phyloP scores from a whole-genome alignment of 1,284 basidiomycete genomes.

The Puccinia novopanici region DNA sequence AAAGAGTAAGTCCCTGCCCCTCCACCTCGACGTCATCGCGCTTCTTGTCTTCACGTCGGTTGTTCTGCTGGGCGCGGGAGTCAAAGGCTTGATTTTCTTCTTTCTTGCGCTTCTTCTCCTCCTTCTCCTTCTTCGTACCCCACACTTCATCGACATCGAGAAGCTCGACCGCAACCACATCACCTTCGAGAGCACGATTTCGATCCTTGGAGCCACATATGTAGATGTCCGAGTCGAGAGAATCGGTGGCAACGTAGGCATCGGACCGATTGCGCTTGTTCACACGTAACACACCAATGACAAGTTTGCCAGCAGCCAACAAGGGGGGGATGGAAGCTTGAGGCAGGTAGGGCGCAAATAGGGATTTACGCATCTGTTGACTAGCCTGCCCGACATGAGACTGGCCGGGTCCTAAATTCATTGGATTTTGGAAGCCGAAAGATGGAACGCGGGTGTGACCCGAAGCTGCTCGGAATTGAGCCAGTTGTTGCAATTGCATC shows the following conservation, averaged over 20 bases:
- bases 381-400: conserved; percentile 67
- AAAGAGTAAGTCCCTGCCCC: conserved; percentile 91
- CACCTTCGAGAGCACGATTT: conserved; percentile 95
- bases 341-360: conserved; percentile 97
- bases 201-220: conserved; percentile 88
- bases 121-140: conserved; percentile 99
- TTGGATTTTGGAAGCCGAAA: conserved; percentile 95
- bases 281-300: conserved; percentile 93
- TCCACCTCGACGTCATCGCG: conserved; percentile 99
- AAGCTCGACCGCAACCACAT: conserved; percentile 97
- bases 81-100: conserved; percentile 95
- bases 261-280: conserved; percentile 99
- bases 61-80: conserved; percentile 66
- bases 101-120: conserved; percentile 99
- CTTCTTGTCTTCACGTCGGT: conserved; percentile 96
- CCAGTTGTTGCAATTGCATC: conserved; percentile 90
- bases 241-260: conserved; percentile 98
- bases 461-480: conserved; percentile 93
- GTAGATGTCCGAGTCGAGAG: conserved; percentile 97
- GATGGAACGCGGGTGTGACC: conserved; percentile 96
- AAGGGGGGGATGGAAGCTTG: conserved; percentile 95
- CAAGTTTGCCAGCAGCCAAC: conserved; percentile 94
- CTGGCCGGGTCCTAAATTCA: conserved; percentile 77
- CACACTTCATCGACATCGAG: conserved; percentile 95
- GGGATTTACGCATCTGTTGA: conserved; percentile 89